These are phyloP conservation scores for Manihot esculenta DNA, from an alignment of 441 rosid species.

Conservation along the genomic window DNA sequence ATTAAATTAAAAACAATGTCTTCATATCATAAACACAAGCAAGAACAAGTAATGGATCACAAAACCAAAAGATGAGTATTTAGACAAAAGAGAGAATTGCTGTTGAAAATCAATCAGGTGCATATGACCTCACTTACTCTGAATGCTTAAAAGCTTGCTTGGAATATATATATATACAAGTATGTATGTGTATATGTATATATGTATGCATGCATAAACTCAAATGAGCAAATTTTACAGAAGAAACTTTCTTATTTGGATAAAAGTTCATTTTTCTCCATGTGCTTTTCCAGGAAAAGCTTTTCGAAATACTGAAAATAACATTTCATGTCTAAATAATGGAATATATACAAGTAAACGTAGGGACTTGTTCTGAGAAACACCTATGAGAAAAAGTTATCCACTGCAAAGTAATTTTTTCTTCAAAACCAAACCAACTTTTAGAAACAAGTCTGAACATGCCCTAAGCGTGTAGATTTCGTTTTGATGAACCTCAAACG, in stretches of 20 bases:
- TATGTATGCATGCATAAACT: no score
- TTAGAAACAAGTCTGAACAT: no score
- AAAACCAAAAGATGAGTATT: background rate
- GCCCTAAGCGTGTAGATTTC: no score
- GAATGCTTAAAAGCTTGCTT: background rate
- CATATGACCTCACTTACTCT: background rate
- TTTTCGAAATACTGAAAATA: background rate
- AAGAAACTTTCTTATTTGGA: background rate
- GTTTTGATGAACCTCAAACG: no score
- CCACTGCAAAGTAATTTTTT: background rate
- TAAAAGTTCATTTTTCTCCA: background rate
- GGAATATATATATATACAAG: no score
- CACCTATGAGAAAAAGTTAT: background rate
- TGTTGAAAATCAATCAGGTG: background rate
- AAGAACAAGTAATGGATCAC: conserved; percentile 9
- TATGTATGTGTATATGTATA: background rate
- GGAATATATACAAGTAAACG: background rate
- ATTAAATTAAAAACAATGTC: conserved; percentile 5
- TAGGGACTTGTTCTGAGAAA: no score
- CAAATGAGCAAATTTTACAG: background rate
- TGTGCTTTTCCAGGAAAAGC: background rate
- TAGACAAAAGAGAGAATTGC: background rate
- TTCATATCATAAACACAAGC: conserved; percentile 2
- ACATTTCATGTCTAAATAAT: background rate
- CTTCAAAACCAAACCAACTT: no score